Base-by-base conservation (phyloP, 2,329 filamentous ascomycete genomes). In the Claviceps cyperi region DNA sequence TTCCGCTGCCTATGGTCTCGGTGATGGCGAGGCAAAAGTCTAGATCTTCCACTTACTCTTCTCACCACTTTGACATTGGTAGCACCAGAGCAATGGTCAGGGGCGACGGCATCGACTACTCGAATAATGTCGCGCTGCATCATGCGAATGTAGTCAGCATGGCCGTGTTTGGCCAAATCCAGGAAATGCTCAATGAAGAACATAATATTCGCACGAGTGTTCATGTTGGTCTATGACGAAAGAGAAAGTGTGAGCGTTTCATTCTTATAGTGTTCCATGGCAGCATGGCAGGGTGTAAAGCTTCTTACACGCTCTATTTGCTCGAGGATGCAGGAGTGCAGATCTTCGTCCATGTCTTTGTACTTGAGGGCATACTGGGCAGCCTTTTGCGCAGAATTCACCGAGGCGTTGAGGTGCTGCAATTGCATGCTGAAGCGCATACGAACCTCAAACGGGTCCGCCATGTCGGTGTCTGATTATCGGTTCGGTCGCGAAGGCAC, bases 121-220 rank as follows among this genome's bases (percentile, higher is more conserved):
- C 86, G 77, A 36, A 94, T 75, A 40, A 98, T 94, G 63, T 98
- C 92, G 45, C 90, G 77, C 67, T 95, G 86, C 69, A 98, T 86
- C 88, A 97, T 96, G 48, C 84, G 80, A 28, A 96, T 81, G 62
- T 95, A 98, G 54, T 87, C 83, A 49, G 77, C 69, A 58, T 92
- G 82, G 55, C 81, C 78, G 56, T 88, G 86, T 54, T 80, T 76
- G 21, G 88, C 86, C 68, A 88, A 76, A 63, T 97, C 91, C 63
- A 94, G 86, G 57, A 98, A 86, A 58, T 91, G 85, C 62, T 97
- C 91, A 62, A 98, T 84, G 67, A 98, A 98, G 69, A 94, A 98
- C 85, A 98, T 94, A 65, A 98, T 97, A 64, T 98, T 98, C 52
- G 92, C 94, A 53, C 91, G 78, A 48, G 84, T 94, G 68, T 98